phyloP scores from a whole-genome alignment of 1,284 basidiomycete genomes.

The Gomphus sp. region DNA sequence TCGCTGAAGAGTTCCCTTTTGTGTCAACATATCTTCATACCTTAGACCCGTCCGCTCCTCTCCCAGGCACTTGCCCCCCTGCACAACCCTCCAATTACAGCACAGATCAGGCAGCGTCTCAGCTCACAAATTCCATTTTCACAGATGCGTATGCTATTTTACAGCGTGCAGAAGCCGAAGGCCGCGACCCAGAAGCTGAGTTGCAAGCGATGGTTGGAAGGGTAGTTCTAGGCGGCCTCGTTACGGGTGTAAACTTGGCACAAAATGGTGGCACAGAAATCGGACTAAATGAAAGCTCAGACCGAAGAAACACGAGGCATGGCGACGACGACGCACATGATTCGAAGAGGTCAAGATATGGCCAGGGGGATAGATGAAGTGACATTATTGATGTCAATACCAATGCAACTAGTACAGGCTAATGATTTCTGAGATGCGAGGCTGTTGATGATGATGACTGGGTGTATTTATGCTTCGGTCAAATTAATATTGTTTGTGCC shows the following conservation, averaged over 20 bases:
- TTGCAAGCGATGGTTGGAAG: slow-evolving; percentile 47
- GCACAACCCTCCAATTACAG: slow-evolving; percentile 53
- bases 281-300: neutral
- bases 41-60: slow-evolving; percentile 16
- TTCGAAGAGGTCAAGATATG: slow-evolving; percentile 22
- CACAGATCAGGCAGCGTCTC: slow-evolving; percentile 59
- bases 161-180: slow-evolving; percentile 52
- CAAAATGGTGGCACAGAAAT: slow-evolving; percentile 14
- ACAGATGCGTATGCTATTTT: slow-evolving; percentile 58
- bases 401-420: neutral
- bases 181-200: slow-evolving; percentile 48
- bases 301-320: slow-evolving; percentile 3
- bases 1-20: slow-evolving; percentile 74
- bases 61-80: slow-evolving; percentile 12
- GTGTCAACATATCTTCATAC: slow-evolving; percentile 63
- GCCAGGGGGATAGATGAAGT: slow-evolving; percentile 10
- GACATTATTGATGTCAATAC: neutral
- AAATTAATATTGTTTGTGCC: neutral
- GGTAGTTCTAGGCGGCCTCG: slow-evolving; percentile 53
- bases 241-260: slow-evolving; percentile 47
- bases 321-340: slow-evolving; percentile 15
- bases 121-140: slow-evolving; percentile 62
- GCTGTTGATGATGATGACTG: neutral
- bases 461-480: too few species aligned
- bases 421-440: neutral